Evolutionary conservation across 2,329 filamentous ascomycete genomes (phyloP).

Genomic region (Emmonsiellopsis sp.): DNA sequence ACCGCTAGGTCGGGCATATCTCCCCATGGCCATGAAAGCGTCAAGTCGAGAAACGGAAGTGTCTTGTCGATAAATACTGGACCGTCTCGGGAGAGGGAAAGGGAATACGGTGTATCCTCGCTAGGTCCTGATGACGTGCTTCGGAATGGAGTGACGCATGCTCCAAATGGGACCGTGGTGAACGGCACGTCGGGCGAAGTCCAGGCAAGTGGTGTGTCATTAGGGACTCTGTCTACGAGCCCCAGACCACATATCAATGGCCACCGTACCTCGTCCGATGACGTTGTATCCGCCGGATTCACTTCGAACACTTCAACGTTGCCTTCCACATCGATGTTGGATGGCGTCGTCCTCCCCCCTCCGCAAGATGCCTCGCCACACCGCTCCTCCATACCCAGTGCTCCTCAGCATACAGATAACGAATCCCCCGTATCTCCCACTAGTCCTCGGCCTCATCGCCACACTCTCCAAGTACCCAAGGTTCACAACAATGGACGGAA

Average conservation of each 20-base stretch:
- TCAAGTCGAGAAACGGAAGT: slow-evolving; percentile 33
- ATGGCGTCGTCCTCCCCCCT: slow-evolving; percentile 22
- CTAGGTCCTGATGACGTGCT: not conserved
- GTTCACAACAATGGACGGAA: slow-evolving; percentile 45
- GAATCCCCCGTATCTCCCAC: slow-evolving; percentile 19
- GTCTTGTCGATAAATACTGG: slow-evolving; percentile 39
- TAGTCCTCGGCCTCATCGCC: slow-evolving; percentile 59
- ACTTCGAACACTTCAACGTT: slow-evolving; percentile 20
- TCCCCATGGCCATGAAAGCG: slow-evolving; percentile 33
- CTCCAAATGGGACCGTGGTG: not conserved
- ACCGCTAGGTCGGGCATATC: slow-evolving; percentile 44
- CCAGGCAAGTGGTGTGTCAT: not conserved
- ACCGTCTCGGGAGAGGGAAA: slow-evolving; percentile 23
- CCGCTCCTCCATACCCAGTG: slow-evolving; percentile 6
- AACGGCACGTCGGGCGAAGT: not conserved
- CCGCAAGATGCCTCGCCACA: slow-evolving; percentile 16
- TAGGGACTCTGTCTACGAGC: slow-evolving; percentile 13
- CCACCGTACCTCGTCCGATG: slow-evolving; percentile 23
- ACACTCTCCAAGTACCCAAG: slow-evolving; percentile 82
- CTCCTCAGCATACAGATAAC: slow-evolving; percentile 4
- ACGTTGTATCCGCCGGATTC: slow-evolving; percentile 19
- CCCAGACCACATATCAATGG: slow-evolving; percentile 25
- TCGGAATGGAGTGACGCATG: not conserved
- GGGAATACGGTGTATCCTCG: slow-evolving; percentile 7
- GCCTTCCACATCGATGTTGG: slow-evolving; percentile 25